phyloP scores from a whole-genome alignment of 169 alveolate species.

The Ichthyophthirius multifiliis region DNA sequence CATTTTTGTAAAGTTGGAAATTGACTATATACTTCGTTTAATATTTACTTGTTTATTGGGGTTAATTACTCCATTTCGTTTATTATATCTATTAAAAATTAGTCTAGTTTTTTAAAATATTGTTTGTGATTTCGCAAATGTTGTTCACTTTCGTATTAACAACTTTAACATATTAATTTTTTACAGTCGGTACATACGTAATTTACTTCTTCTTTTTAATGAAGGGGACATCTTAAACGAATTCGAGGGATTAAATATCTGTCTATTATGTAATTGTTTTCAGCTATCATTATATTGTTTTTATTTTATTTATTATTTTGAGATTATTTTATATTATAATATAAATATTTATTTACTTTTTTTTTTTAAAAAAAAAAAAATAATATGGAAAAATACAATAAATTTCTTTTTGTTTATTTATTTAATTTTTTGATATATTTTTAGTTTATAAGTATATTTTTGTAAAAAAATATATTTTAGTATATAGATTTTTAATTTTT shows the following conservation, averaged over 20 bases:
- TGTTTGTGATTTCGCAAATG: conserved; percentile 13
- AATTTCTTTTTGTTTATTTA: too few relatives aligned
- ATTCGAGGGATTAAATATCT: background rate
- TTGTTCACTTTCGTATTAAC: conserved; percentile 19
- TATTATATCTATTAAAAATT: background rate
- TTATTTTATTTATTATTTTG: too few relatives aligned
- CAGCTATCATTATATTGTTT: too few relatives aligned
- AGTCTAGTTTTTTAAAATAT: background rate
- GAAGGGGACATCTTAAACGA: conserved; percentile 32
- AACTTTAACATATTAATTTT: conserved; percentile 16
- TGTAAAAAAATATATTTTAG: too few relatives aligned
- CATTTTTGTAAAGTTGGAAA: conserved; percentile 25
- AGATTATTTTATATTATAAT: too few relatives aligned
- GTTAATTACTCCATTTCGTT: background rate
- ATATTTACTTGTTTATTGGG: conserved; percentile 1
- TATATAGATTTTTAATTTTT: too few relatives aligned
- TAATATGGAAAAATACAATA: too few relatives aligned
- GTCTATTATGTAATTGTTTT: background rate
- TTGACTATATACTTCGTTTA: conserved; percentile 11
- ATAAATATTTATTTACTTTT: too few relatives aligned
- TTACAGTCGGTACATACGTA: conserved; percentile 17
- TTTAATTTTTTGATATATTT: too few relatives aligned
- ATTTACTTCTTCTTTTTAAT: conserved; percentile 18
- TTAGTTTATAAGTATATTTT: too few relatives aligned
- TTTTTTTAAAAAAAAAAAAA: too few relatives aligned